Evolutionary conservation across 495 filamentous ascomycete genomes (phyloP).

Genomic region (Physcia stellaris): DNA sequence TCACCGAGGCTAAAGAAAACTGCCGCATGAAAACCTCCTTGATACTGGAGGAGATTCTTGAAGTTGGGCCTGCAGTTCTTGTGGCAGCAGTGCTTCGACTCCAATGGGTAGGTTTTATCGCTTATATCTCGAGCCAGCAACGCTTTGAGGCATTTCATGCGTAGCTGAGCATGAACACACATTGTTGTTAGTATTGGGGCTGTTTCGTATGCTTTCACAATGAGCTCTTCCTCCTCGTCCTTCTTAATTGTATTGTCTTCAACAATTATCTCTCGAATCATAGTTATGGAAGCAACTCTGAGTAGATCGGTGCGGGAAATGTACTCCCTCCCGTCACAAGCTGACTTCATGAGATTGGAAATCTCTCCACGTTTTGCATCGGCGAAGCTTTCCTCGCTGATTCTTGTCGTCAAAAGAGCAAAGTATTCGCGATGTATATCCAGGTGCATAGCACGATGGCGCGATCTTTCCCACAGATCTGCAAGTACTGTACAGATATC

Average conservation of each 20-base stretch:
- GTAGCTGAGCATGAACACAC: neutral
- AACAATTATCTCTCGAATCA: constrained; percentile 3
- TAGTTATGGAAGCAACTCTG: neutral
- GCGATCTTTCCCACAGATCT: too few relatives aligned
- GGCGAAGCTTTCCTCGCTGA: neutral
- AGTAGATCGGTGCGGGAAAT: constrained; percentile 3
- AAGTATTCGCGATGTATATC: constrained; percentile 6
- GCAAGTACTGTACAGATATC: too few relatives aligned
- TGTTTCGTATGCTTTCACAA: neutral
- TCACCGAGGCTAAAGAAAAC: constrained; percentile 1
- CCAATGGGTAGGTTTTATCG: neutral
- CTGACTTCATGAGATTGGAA: neutral
- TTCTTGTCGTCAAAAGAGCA: neutral
- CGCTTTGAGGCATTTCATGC: constrained; percentile 5
- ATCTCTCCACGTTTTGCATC: constrained; percentile 1
- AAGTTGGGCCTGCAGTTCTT: neutral
- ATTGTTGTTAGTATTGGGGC: neutral
- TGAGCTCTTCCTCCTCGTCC: neutral
- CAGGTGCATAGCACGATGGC: neutral
- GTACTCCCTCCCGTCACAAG: neutral
- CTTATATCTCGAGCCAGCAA: neutral
- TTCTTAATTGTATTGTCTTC: neutral
- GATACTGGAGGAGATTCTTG: neutral
- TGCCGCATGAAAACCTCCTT: constrained; percentile 1
- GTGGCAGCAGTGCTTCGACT: neutral